Conservation (phyloP, 2,329 filamentous ascomycete species). For the Rachicladosporium sp. region DNA sequence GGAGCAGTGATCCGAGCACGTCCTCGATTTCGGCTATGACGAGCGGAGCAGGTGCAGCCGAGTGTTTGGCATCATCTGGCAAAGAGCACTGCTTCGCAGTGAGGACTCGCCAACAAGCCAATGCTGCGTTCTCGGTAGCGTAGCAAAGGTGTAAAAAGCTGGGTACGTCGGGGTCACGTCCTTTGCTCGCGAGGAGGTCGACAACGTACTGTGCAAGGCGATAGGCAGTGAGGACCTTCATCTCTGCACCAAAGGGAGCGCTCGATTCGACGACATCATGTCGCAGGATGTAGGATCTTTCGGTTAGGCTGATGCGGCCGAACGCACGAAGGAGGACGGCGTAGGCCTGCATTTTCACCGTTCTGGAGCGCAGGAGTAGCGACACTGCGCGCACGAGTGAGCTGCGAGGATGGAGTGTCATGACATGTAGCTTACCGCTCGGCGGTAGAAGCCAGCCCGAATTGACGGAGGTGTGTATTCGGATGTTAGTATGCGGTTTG, state of each 20-base stretch:
- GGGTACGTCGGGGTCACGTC: slow-evolving; percentile 23
- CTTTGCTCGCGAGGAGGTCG: slow-evolving; percentile 4
- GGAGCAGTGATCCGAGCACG: not conserved
- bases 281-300: not conserved
- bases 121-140: slow-evolving; percentile 20
- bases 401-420: not conserved
- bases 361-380: not conserved
- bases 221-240: slow-evolving; percentile 12
- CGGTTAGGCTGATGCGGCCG: no score
- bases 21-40: not conserved
- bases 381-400: not conserved
- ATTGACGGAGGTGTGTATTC: no score
- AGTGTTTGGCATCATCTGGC: no score
- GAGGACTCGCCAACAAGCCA: slow-evolving; percentile 12
- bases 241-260: not conserved
- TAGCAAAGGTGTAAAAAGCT: slow-evolving; percentile 21
- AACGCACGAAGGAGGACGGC: not conserved
- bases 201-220: slow-evolving; percentile 10
- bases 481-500: no score
- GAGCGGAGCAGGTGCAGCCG: not conserved
- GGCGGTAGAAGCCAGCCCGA: slow-evolving; percentile 4
- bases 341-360: not conserved
- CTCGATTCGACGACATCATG: not conserved
- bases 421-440: no score
- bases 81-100: no score